Evolutionary conservation across 2,329 filamentous ascomycete species (phyloP).

Genomic region (Diaporthe sp.): DNA sequence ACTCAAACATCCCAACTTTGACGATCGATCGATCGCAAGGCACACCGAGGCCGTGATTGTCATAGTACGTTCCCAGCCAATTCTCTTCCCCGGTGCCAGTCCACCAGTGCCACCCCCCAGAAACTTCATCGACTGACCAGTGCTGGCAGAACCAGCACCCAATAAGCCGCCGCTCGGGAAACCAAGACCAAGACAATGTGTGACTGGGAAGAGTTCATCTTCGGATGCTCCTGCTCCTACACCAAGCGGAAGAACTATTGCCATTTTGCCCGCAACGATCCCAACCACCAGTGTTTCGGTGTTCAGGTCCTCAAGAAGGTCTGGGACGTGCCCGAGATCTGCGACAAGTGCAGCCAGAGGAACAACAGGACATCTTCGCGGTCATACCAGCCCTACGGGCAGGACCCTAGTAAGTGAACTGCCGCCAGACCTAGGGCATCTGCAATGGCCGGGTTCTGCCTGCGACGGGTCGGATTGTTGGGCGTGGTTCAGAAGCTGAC

Average conservation of each 20-base stretch:
- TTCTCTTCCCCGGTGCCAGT: neutral
- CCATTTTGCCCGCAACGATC: slow-evolving; percentile 81
- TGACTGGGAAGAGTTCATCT: slow-evolving; percentile 78
- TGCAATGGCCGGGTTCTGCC: neutral
- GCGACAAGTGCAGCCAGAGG: slow-evolving; percentile 59
- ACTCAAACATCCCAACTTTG: neutral
- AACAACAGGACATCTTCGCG: slow-evolving; percentile 41
- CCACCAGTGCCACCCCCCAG: neutral
- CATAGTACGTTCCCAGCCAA: neutral
- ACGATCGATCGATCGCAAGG: neutral
- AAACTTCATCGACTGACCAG: neutral
- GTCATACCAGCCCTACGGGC: slow-evolving; percentile 26
- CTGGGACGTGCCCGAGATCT: slow-evolving; percentile 69
- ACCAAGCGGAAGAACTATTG: slow-evolving; percentile 77
- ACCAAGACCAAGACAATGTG: slow-evolving; percentile 67
- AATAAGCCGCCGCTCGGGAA: neutral
- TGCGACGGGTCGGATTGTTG: neutral
- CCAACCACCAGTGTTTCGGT: slow-evolving; percentile 76
- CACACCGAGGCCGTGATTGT: slow-evolving; percentile 9
- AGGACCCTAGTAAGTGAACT: slow-evolving; percentile 29
- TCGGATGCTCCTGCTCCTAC: slow-evolving; percentile 73
- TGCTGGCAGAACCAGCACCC: neutral
- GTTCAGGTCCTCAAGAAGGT: slow-evolving; percentile 76
- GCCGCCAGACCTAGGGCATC: neutral
- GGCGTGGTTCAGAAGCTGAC: neutral